A percentile compares a stretch with the other conserved stretches of the same genome.
phyloP scores from a whole-genome alignment of 2,329 filamentous ascomycete genomes.

The Penicillium paneum region DNA sequence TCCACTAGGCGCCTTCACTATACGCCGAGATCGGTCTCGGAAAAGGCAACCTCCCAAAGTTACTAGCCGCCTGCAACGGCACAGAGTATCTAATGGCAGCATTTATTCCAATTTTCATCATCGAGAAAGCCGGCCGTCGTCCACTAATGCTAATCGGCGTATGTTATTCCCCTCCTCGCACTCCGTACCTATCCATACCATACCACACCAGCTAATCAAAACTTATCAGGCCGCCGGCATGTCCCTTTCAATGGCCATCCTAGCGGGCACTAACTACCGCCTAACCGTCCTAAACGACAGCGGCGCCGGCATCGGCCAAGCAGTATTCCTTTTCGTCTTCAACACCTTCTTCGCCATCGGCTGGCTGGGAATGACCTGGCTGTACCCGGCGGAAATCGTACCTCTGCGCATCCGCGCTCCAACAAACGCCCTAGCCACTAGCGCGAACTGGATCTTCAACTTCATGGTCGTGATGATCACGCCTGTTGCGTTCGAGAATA shows the following conservation, averaged over 20 bases:
- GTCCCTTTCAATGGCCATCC: constrained; percentile 61
- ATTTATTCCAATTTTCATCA: constrained; percentile 46
- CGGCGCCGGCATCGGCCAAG: constrained; percentile 42
- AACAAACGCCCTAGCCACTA: constrained; percentile 60
- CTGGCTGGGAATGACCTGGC: constrained; percentile 62
- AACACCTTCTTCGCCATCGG: constrained; percentile 60
- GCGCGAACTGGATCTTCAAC: constrained; percentile 56
- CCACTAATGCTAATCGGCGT: constrained; percentile 68
- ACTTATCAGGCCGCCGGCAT: constrained; percentile 48
- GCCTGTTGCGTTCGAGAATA: constrained; percentile 56
- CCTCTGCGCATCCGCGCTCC: constrained; percentile 56
- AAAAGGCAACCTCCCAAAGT: constrained; percentile 15
- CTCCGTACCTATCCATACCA: no score
- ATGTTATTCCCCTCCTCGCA: not conserved
- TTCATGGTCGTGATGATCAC: constrained; percentile 66
- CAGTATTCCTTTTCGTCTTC: constrained; percentile 59
- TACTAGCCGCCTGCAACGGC: constrained; percentile 50
- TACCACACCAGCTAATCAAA: not conserved
- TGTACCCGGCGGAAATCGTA: constrained; percentile 58
- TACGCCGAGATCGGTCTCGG: constrained; percentile 23
- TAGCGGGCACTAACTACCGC: constrained; percentile 36
- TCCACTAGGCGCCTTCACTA: constrained; percentile 16
- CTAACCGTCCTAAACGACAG: constrained; percentile 32
- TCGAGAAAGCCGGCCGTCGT: constrained; percentile 53
- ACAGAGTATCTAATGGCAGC: constrained; percentile 51